phyloP scores from a whole-genome alignment of 352 stramenopile genomes.

The Globisporangium sylvaticum region DNA sequence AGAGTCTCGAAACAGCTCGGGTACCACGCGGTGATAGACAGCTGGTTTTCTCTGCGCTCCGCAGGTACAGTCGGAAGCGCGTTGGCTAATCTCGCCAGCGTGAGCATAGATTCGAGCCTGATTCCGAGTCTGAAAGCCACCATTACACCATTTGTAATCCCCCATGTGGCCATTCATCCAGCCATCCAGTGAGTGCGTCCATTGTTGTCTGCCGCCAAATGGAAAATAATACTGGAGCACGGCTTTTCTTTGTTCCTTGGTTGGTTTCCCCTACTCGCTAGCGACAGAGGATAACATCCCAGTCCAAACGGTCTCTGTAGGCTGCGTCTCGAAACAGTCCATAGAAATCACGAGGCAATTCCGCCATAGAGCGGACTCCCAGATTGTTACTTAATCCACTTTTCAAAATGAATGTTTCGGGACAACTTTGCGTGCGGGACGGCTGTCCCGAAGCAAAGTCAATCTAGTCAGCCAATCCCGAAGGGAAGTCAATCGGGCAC shows the following conservation, averaged over 20 bases:
- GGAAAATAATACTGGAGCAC: background rate
- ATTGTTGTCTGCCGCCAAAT: background rate
- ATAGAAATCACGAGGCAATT: background rate
- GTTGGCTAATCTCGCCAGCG: background rate
- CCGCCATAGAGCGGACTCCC: background rate
- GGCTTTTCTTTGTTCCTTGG: background rate
- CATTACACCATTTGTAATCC: background rate
- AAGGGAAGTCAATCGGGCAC: constrained; percentile 6
- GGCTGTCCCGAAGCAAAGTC: background rate
- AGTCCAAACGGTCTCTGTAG: background rate
- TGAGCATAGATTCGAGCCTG: background rate
- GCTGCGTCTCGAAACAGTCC: background rate
- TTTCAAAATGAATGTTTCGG: background rate
- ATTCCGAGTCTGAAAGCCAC: background rate
- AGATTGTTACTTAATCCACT: constrained; percentile 1
- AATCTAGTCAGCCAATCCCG: constrained; percentile 26
- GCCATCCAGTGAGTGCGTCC: background rate
- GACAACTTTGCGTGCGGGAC: constrained; percentile 15
- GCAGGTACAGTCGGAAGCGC: background rate
- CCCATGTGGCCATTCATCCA: background rate
- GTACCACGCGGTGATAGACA: background rate
- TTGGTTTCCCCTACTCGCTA: background rate
- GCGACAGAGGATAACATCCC: background rate
- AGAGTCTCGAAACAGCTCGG: background rate
- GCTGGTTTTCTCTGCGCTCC: background rate